These are phyloP conservation scores for Parietichytrium sp. DNA, from an alignment of 108 stramenopile genomes.

Conservation along the genomic window DNA sequence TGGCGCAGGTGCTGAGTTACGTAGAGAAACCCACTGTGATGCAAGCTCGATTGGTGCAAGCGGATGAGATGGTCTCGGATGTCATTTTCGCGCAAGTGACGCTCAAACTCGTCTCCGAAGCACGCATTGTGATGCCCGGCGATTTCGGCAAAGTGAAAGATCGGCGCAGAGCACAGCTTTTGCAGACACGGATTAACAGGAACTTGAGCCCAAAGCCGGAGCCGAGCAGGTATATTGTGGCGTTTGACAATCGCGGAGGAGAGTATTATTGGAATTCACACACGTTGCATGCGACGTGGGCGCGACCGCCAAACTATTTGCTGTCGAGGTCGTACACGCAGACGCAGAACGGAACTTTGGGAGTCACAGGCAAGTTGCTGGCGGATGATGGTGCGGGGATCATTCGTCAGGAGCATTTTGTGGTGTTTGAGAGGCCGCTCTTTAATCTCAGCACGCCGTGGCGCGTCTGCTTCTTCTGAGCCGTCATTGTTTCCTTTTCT, in stretches of 20 bases:
- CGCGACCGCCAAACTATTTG: background rate
- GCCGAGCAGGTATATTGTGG: background rate
- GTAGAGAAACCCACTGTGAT: background rate
- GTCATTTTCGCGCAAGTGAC: background rate
- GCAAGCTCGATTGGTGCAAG: background rate
- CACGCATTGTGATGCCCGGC: background rate
- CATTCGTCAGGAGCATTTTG: background rate
- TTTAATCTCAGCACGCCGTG: background rate
- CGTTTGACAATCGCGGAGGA: constrained; percentile 15
- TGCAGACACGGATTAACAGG: too few relatives aligned
- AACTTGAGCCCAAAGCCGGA: background rate
- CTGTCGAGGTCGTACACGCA: background rate
- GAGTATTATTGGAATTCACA: constrained; percentile 28
- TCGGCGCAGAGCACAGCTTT: background rate
- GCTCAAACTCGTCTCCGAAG: background rate
- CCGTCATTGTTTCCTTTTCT: background rate
- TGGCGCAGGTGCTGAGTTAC: background rate
- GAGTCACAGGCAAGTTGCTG: background rate
- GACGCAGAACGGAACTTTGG: background rate
- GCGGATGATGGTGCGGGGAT: background rate
- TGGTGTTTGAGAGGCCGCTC: constrained; percentile 25
- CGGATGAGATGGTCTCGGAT: background rate
- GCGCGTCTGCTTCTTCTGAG: constrained; percentile 27
- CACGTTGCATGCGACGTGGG: constrained; percentile 10
- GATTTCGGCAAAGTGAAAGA: background rate